phyloP scores from a whole-genome alignment of 257 asterid species.

The Cordia subcordata region DNA sequence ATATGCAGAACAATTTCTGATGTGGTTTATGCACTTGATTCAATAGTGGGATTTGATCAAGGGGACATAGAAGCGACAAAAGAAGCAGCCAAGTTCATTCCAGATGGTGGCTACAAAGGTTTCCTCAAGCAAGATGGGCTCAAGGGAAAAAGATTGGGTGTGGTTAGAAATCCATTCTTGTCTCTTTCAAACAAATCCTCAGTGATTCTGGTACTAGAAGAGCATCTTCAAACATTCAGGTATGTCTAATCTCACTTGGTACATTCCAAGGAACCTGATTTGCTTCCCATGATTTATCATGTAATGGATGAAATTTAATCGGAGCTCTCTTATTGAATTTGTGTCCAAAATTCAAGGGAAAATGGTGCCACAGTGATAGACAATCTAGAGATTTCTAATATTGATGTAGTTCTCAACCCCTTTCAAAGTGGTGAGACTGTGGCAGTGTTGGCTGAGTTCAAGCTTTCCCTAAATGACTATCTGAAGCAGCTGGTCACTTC shows the following conservation, averaged over 20 bases:
- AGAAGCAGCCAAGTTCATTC: conserved; percentile 41
- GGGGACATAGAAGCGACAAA: conserved; percentile 40
- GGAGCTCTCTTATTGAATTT: neutral
- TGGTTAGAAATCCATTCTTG: conserved; percentile 45
- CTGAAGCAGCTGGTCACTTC: conserved; percentile 36
- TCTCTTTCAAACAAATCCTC: conserved; percentile 5
- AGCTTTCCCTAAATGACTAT: conserved; percentile 39
- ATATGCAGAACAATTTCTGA: conserved; percentile 54
- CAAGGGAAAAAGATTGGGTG: conserved; percentile 50
- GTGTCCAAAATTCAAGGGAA: conserved; percentile 34
- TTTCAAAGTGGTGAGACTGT: conserved; percentile 36
- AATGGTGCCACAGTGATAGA: conserved; percentile 47
- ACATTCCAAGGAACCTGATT: neutral
- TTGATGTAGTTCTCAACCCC: conserved; percentile 39
- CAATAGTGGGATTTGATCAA: conserved; percentile 48
- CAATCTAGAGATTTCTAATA: conserved; percentile 35
- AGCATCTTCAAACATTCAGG: conserved; percentile 33
- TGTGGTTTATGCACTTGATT: conserved; percentile 52
- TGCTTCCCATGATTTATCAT: neutral
- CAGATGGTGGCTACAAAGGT: conserved; percentile 42
- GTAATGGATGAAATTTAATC: neutral
- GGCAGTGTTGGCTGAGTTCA: conserved; percentile 54
- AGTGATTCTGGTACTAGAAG: conserved; percentile 21
- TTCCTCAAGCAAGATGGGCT: conserved; percentile 46
- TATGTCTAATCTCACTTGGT: neutral